Percentiles rank a stretch among this genome's conserved stretches.
Evolutionary conservation across 306 rosid species (phyloP).

Genomic region (Arachis stenosperma): DNA sequence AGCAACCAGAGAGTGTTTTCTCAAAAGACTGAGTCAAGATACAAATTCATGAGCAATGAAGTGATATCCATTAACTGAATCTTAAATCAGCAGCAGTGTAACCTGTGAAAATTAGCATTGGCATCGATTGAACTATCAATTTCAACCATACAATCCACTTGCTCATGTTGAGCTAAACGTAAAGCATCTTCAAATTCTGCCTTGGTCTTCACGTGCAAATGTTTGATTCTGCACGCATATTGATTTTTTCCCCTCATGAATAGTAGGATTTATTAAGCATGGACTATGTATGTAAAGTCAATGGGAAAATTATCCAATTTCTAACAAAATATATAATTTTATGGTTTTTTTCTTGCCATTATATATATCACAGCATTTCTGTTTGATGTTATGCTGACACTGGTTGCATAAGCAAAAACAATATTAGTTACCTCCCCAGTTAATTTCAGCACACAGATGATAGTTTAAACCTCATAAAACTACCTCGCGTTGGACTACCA

Average conservation of each 20-base stretch:
- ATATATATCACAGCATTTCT: conserved; percentile 1
- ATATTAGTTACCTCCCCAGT: not conserved
- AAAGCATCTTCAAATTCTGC: conserved; percentile 72
- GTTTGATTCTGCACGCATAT: conserved; percentile 68
- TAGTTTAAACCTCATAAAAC: not conserved
- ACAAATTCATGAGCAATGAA: conserved; percentile 39
- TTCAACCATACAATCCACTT: conserved; percentile 70
- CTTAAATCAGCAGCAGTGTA: conserved; percentile 30
- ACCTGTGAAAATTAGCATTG: conserved; percentile 92
- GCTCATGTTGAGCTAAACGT: conserved; percentile 54
- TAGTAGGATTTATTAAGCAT: conserved; percentile 29
- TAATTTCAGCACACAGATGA: not conserved
- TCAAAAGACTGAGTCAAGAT: conserved; percentile 59
- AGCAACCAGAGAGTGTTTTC: conserved; percentile 59
- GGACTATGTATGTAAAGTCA: conserved; percentile 17
- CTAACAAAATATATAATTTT: not conserved
- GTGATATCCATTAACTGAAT: conserved; percentile 30
- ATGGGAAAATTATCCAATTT: not conserved
- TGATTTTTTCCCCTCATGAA: conserved; percentile 41
- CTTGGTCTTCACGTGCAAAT: conserved; percentile 73
- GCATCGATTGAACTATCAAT: conserved; percentile 78
- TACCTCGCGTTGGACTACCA: not conserved
- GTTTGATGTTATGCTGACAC: not conserved
- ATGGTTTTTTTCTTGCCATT: not conserved
- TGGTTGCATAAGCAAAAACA: not conserved